Conservation (phyloP, 2,329 filamentous ascomycete species). For the Fusarium veterinarium region DNA sequence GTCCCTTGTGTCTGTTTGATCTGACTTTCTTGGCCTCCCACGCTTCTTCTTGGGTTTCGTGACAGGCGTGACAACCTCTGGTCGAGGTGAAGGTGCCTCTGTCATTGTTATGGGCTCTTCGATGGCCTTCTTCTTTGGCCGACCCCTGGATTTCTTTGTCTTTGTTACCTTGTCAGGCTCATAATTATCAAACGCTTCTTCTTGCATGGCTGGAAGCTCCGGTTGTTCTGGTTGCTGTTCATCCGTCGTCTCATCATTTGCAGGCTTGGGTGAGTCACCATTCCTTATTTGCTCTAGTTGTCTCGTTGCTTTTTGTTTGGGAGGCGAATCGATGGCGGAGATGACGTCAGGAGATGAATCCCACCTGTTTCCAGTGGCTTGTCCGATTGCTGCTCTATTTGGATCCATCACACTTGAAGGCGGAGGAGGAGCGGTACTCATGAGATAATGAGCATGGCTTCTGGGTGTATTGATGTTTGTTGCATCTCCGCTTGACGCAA, state of each 20-base stretch:
- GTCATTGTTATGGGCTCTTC: constrained; percentile 19
- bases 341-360: constrained; percentile 45
- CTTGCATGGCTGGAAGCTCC: constrained; percentile 6
- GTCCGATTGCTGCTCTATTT: neutral
- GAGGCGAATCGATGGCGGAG: constrained; percentile 26
- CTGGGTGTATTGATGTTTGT: constrained; percentile 54
- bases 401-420: constrained; percentile 25
- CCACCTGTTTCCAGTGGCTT: constrained; percentile 4
- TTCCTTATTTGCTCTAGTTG: constrained; percentile 7
- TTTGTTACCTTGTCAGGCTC: constrained; percentile 35
- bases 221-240: neutral
- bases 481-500: constrained; percentile 48
- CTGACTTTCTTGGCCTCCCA: constrained; percentile 57
- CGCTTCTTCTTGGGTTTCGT: constrained; percentile 51
- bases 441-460: constrained; percentile 34
- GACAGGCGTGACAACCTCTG: constrained; percentile 13
- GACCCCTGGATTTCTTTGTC: constrained; percentile 47
- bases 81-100: constrained; percentile 4
- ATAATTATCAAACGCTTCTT: constrained; percentile 1
- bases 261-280: neutral
- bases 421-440: constrained; percentile 36
- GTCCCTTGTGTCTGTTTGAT: constrained; percentile 28
- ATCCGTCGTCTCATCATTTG: constrained; percentile 7
- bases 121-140: constrained; percentile 47
- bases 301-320: constrained; percentile 10